These are phyloP conservation scores for Vairimorpha apis DNA, from an alignment of 371 early-diverging fungal genomes.

Conservation along the genomic window DNA sequence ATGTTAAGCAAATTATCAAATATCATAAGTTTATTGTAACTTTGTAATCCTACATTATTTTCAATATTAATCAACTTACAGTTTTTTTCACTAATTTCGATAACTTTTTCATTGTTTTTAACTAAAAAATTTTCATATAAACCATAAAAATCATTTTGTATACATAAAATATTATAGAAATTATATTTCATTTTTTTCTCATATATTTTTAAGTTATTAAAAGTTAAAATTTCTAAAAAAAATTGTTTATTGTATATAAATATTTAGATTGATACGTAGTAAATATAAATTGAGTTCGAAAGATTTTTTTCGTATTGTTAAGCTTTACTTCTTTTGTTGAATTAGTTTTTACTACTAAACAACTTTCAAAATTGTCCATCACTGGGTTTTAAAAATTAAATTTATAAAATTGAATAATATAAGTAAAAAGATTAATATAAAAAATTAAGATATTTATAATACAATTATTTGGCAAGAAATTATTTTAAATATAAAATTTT, in stretches of 20 bases:
- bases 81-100: background rate
- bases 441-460: too few species aligned
- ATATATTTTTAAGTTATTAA: background rate
- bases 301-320: background rate
- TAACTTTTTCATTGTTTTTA: background rate
- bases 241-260: background rate
- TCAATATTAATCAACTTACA: background rate
- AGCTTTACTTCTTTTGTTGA: background rate
- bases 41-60: slow-evolving; percentile 9
- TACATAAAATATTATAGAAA: background rate
- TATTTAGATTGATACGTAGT: background rate
- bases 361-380: too few species aligned
- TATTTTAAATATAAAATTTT: too few species aligned
- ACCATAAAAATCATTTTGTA: background rate
- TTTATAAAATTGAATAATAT: too few species aligned
- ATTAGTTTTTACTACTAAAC: background rate
- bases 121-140: background rate
- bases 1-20: background rate
- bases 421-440: too few species aligned
- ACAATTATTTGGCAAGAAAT: too few species aligned
- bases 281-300: background rate
- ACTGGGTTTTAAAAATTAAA: too few species aligned
- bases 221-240: too few species aligned
- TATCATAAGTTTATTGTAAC: background rate
- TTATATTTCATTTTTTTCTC: background rate